Evolutionary conservation across 1,284 basidiomycete genomes (phyloP).

Genomic region (Sanghuangporus weigelae): DNA sequence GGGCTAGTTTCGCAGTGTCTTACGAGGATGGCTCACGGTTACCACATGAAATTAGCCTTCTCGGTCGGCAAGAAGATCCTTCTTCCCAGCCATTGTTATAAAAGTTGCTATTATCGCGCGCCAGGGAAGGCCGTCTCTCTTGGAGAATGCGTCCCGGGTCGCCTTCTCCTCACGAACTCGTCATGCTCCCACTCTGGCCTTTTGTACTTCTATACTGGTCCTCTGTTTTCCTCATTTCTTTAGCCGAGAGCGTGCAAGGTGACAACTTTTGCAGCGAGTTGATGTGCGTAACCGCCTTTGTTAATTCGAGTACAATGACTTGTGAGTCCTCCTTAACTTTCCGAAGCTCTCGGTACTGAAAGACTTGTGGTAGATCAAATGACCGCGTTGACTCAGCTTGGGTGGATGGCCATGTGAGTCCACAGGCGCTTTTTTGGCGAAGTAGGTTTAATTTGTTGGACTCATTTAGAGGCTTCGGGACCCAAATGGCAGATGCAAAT

Average conservation of each 20-base stretch:
- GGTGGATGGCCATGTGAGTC: slow-evolving; percentile 52
- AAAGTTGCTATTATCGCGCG: not conserved
- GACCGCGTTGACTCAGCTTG: slow-evolving; percentile 38
- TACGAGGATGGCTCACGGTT: slow-evolving; percentile 1
- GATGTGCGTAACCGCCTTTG: slow-evolving; percentile 43
- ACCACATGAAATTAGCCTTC: not conserved
- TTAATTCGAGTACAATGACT: slow-evolving; percentile 35
- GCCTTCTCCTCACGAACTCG: not conserved
- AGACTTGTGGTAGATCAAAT: slow-evolving; percentile 37
- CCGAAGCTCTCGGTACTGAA: not conserved
- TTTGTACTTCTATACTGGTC: not conserved
- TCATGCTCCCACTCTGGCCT: not conserved
- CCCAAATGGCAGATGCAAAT: slow-evolving; percentile 37
- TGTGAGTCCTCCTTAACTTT: slow-evolving; percentile 31
- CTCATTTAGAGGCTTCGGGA: slow-evolving; percentile 47
- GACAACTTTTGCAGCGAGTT: slow-evolving; percentile 38
- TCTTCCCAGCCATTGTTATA: not conserved
- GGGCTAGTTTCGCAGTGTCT: not conserved
- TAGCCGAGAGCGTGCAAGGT: slow-evolving; percentile 29
- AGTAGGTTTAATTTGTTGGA: not conserved
- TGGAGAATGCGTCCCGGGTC: not conserved
- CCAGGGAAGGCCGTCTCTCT: not conserved
- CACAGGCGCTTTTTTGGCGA: slow-evolving; percentile 7
- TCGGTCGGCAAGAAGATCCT: not conserved
- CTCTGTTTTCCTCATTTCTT: not conserved